phyloP scores from a whole-genome alignment of 441 rosid species.

The Manihot esculenta region DNA sequence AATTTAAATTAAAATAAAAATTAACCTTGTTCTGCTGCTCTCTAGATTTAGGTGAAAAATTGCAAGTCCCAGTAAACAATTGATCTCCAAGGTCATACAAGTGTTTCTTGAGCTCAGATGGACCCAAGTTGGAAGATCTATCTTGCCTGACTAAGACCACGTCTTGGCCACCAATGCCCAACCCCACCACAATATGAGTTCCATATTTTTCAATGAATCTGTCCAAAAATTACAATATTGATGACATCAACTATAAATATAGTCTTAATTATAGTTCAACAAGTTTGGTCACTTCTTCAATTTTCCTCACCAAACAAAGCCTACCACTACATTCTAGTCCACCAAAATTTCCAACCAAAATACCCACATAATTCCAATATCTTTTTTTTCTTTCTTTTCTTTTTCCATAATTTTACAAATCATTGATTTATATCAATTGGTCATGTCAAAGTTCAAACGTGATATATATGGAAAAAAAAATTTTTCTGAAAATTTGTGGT shows the following conservation, averaged over 20 bases:
- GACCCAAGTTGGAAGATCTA: slow-evolving; percentile 46
- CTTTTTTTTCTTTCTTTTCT: no score
- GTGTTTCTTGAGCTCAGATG: slow-evolving; percentile 61
- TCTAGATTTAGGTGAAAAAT: slow-evolving; percentile 40
- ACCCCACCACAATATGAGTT: slow-evolving; percentile 77
- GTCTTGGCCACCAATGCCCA: slow-evolving; percentile 81
- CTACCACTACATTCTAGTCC: neutral
- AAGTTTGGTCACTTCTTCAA: neutral
- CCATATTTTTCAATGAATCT: slow-evolving; percentile 93
- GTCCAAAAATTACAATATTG: slow-evolving; percentile 12
- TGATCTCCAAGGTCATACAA: slow-evolving; percentile 78
- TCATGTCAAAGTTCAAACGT: neutral
- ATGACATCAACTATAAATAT: neutral
- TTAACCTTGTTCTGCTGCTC: slow-evolving; percentile 46
- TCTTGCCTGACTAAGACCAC: slow-evolving; percentile 73
- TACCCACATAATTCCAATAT: no score
- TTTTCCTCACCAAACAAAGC: slow-evolving; percentile 2
- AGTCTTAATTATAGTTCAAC: neutral
- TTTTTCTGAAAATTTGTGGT: no score
- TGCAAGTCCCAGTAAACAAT: slow-evolving; percentile 68
- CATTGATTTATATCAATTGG: neutral
- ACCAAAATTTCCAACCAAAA: neutral
- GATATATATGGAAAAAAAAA: no score
- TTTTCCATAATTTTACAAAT: no score
- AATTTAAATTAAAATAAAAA: no score